Evolutionary conservation across 768 basidiomycete species (phyloP).

Genomic region (Lactarius indigo): DNA sequence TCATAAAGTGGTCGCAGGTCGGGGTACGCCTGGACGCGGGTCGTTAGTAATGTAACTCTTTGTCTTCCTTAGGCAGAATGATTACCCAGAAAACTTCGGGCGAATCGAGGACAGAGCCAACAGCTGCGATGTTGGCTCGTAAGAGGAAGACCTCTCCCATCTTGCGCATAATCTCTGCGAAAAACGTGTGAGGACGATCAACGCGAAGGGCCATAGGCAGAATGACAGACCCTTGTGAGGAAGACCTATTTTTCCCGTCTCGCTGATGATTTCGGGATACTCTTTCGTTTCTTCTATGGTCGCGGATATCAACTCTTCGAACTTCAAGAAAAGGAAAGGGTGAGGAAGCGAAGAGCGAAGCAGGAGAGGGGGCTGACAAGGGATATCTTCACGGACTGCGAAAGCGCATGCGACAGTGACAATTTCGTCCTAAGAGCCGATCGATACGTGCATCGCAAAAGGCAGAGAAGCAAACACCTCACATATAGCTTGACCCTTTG

Average conservation of each 20-base stretch:
- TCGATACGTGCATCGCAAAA: slow-evolving; percentile 11
- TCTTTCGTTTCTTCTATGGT: slow-evolving; percentile 97
- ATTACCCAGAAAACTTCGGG: slow-evolving; percentile 95
- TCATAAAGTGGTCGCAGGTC: slow-evolving; percentile 95
- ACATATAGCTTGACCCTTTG: slow-evolving; percentile 96
- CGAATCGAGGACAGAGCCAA: slow-evolving; percentile 95
- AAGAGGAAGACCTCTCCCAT: slow-evolving; percentile 93
- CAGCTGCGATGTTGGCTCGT: slow-evolving; percentile 91
- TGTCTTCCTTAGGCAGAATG: slow-evolving; percentile 20
- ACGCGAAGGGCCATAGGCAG: not conserved
- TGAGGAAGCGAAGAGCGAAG: not conserved
- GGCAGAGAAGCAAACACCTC: slow-evolving; percentile 34
- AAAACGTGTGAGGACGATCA: not conserved
- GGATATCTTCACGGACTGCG: slow-evolving; percentile 97
- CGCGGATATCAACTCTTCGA: slow-evolving; percentile 86
- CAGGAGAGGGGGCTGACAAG: slow-evolving; percentile 45
- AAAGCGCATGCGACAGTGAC: slow-evolving; percentile 89
- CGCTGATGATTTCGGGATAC: slow-evolving; percentile 88
- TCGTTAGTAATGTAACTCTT: slow-evolving; percentile 22
- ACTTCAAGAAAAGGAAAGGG: slow-evolving; percentile 41
- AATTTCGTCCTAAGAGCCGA: slow-evolving; percentile 76
- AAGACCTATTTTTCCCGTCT: slow-evolving; percentile 93
- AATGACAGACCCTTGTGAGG: slow-evolving; percentile 63
- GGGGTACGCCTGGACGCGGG: slow-evolving; percentile 69
- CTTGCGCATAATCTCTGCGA: slow-evolving; percentile 90